Conservation (phyloP, 1,139 yeast species). For the Pichia sp. region DNA sequence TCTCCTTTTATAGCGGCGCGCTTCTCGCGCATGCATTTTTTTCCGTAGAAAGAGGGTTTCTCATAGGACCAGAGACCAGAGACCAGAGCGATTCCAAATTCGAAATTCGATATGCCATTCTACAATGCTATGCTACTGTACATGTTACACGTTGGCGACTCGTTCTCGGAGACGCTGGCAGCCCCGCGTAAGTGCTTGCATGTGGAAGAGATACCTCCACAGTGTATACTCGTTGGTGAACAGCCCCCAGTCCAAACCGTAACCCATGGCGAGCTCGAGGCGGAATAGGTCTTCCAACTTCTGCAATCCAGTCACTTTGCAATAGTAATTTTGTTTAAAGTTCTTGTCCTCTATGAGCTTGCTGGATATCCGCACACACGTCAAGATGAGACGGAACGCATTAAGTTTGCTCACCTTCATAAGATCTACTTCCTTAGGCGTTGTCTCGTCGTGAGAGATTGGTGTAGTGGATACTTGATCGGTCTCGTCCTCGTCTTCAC, state of each 20-base stretch:
- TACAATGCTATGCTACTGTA: no score
- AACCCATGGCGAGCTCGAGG: slow-evolving; percentile 25
- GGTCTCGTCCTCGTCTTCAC: not conserved
- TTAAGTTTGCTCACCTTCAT: slow-evolving; percentile 20
- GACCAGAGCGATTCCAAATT: no score
- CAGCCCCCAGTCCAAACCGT: slow-evolving; percentile 26
- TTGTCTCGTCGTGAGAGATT: no score
- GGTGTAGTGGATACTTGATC: not conserved
- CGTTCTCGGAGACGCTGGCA: no score
- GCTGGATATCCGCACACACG: slow-evolving; percentile 23
- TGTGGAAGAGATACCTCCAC: slow-evolving; percentile 10
- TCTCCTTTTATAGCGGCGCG: no score
- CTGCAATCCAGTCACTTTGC: slow-evolving; percentile 28
- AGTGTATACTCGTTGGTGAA: slow-evolving; percentile 24
- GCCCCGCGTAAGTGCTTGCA: slow-evolving; percentile 6
- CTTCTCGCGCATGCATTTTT: no score
- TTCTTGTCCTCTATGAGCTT: slow-evolving; percentile 30
- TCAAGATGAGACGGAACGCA: slow-evolving; percentile 24
- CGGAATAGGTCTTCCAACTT: slow-evolving; percentile 23
- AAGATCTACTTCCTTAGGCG: not conserved
- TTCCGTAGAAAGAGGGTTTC: not conserved
- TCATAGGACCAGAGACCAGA: no score
- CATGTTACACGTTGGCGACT: no score
- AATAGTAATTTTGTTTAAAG: slow-evolving; percentile 26
- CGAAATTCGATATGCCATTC: no score